A percentile compares a stretch with the other conserved stretches of the same genome.
These are phyloP conservation scores for Fimicolochytrium jonesii DNA, from an alignment of 192 early-diverging fungal genomes.

Conservation along the genomic window DNA sequence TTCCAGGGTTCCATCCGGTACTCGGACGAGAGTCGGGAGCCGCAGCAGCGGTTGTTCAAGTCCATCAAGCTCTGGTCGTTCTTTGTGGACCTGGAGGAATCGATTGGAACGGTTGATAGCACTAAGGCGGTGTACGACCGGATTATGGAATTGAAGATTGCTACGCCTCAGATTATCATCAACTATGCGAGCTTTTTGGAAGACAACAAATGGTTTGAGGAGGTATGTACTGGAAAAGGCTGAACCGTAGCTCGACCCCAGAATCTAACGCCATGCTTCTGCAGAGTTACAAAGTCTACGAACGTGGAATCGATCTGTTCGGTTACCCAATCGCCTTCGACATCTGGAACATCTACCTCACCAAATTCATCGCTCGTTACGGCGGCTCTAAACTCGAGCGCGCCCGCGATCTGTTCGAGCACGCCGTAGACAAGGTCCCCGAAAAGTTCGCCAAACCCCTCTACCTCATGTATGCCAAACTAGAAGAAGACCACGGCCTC, in stretches of 20 bases:
- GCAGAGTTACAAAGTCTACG: constrained; percentile 85
- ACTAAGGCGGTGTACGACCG: constrained; percentile 84
- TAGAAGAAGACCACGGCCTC: constrained; percentile 90
- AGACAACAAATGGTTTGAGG: constrained; percentile 87
- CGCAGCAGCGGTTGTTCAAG: constrained; percentile 81
- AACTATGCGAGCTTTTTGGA: constrained; percentile 91
- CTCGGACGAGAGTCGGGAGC: constrained; percentile 73
- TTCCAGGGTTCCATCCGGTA: constrained; percentile 51
- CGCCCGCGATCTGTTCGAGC: constrained; percentile 91
- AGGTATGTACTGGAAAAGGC: no score
- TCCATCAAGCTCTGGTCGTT: constrained; percentile 85
- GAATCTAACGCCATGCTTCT: no score
- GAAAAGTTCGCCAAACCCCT: constrained; percentile 79
- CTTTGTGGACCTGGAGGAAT: constrained; percentile 92
- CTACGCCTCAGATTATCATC: constrained; percentile 92
- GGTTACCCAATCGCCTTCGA: constrained; percentile 96
- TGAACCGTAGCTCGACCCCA: no score
- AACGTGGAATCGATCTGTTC: constrained; percentile 93
- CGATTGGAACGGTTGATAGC: constrained; percentile 74
- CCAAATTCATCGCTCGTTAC: constrained; percentile 80
- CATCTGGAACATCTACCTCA: constrained; percentile 94
- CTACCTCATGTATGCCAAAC: constrained; percentile 83
- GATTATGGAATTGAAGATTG: constrained; percentile 89
- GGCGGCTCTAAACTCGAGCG: constrained; percentile 85
- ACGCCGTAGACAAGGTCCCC: constrained; percentile 83